Evolutionary conservation across 768 basidiomycete genomes (phyloP), one percentile per base, ranked within the genome.

Genomic region (Russula ochroleuca): DNA sequence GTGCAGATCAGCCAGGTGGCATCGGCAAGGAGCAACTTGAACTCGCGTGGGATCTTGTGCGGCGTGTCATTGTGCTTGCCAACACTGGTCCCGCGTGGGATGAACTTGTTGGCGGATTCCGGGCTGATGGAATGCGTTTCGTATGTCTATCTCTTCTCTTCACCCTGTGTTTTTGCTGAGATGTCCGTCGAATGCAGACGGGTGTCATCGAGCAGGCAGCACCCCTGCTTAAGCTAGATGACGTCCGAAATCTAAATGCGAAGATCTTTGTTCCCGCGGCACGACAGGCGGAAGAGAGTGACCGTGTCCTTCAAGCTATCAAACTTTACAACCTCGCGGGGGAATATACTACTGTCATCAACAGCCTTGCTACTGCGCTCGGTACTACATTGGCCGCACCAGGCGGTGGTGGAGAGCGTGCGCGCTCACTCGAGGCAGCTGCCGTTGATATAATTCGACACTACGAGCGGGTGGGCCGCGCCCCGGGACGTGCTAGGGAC

Each of bases 291-390:
- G 86, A 92, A 70, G 83, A 88, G 59, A 94, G 94, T 70, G 87
- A 92, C 70, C 88, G 90, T 37, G 80, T 91, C 43, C 81, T 87
- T 2, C 94, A 98, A 73, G 94, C 94, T 3, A 94, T 98, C 77
- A 93, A 94, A 72, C 78, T 99, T 49, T 98, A 94, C 77, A 95
- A 98, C 75, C 85, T 98, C 41, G 95, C 95, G 1, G 91, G 92
- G 38, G 90, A 95, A 67, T 94, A 94, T 72, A 76, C 82, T 15
- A 92, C 91, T 28, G 96, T 98, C 59, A 84, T 98, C 47, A 80
- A 85, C 8, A 92, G 91, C 58, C 87, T 98, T 40, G 92, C 93
- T 15, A 85, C 86, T 60, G 92, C 92, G 2, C 80, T 99, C 2
- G 93, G 94, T 17, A 89, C 87, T 70, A 88, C 90, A 0, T 80